Conservation (phyloP, 202 grass and related monocot genomes). For the Elaeis oleifera region DNA sequence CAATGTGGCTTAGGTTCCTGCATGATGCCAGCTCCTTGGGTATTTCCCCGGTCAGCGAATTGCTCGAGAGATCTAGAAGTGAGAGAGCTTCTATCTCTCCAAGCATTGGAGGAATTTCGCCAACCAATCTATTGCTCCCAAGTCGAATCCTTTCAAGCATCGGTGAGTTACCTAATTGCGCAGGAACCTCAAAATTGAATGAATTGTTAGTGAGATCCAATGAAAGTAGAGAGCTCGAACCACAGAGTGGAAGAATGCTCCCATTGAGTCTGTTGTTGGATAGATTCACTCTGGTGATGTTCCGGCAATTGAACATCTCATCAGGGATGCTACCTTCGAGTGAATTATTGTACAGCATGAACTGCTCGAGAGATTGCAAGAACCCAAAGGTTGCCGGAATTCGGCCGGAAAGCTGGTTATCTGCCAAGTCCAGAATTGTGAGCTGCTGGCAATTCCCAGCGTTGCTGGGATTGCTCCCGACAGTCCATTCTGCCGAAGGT, state of each 20-base stretch:
- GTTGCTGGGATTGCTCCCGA: conserved; percentile 48
- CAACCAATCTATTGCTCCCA: conserved; percentile 52
- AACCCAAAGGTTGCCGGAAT: conserved; percentile 59
- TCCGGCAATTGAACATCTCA: conserved; percentile 80
- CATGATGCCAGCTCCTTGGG: conserved; percentile 50
- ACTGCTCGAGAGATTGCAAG: conserved; percentile 58
- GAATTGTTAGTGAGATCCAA: conserved; percentile 85
- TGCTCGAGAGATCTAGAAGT: conserved; percentile 56
- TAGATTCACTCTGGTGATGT: conserved; percentile 82
- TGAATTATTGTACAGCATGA: conserved; percentile 98
- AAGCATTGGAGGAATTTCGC: conserved; percentile 52
- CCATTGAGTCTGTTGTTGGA: conserved; percentile 78
- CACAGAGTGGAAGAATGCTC: conserved; percentile 64
- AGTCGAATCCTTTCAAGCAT: conserved; percentile 65
- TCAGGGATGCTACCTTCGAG: conserved; percentile 63
- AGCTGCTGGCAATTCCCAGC: conserved; percentile 51
- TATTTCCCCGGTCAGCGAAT: conserved; percentile 60
- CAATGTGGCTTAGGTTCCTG: conserved; percentile 48
- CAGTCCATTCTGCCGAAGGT: conserved; percentile 78
- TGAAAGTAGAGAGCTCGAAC: conserved; percentile 58
- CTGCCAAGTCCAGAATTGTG: conserved; percentile 56
- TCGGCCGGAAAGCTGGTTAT: conserved; percentile 55
- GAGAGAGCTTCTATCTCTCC: conserved; percentile 39
- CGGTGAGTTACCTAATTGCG: conserved; percentile 61
- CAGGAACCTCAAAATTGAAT: conserved; percentile 52